Evolutionary conservation across 345 rosid genomes (phyloP).

Genomic region (Melaleuca quinquenervia): DNA sequence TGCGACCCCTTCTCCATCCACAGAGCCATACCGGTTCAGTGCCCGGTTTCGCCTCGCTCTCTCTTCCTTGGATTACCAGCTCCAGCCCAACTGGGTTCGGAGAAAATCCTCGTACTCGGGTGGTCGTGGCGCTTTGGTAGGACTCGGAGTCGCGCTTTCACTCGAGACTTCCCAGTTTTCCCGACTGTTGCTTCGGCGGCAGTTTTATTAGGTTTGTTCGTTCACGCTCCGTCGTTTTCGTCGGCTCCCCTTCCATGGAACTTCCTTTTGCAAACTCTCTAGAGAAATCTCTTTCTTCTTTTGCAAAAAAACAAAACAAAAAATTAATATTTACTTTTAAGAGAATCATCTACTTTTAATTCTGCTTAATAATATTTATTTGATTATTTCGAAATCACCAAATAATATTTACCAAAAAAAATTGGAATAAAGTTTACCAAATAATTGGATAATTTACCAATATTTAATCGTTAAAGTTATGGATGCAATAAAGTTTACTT

Average conservation of each 20-base stretch:
- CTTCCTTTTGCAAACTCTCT: not conserved
- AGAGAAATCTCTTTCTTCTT: not conserved
- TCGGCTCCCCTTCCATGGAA: not conserved
- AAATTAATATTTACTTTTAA: too few relatives aligned
- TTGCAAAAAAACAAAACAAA: not conserved
- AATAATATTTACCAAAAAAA: too few relatives aligned
- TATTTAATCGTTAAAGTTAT: not conserved
- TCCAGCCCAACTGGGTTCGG: not conserved
- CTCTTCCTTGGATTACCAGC: not conserved
- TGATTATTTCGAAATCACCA: too few relatives aligned
- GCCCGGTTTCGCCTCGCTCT: not conserved
- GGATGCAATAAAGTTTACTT: not conserved
- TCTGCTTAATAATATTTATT: not conserved
- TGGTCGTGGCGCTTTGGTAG: not conserved
- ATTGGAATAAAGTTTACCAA: too few relatives aligned
- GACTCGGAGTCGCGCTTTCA: not conserved
- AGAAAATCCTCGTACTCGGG: not conserved
- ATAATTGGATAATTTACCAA: not conserved
- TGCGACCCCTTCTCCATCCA: constrained; percentile 77
- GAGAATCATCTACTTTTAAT: too few relatives aligned
- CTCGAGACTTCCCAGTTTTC: not conserved
- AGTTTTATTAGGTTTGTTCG: not conserved
- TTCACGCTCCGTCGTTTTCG: not conserved
- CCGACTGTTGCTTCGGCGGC: not conserved
- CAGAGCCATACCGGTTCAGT: constrained; percentile 42